A percentile compares a stretch with the other conserved stretches of the same genome.
phyloP scores from a whole-genome alignment of 148 eudicot genomes.

The Hydrangea macrophylla region DNA sequence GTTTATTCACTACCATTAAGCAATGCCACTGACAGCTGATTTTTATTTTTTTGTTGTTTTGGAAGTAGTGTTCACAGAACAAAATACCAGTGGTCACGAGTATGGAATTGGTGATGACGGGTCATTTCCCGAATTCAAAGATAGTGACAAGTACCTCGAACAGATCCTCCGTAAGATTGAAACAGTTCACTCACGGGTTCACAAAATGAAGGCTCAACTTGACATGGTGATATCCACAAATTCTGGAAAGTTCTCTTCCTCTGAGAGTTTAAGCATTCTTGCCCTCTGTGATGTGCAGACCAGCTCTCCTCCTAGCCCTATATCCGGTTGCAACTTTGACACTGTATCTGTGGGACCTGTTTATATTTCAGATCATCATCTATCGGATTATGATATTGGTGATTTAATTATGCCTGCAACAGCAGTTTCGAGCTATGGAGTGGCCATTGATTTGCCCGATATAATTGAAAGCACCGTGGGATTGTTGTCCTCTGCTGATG shows the following conservation, averaged over 20 bases:
- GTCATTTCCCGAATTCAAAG: constrained; percentile 29
- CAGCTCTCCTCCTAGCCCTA: constrained; percentile 73
- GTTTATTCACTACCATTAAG: too few relatives aligned
- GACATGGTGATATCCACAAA: constrained; percentile 49
- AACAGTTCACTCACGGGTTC: constrained; percentile 48
- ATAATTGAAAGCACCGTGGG: constrained; percentile 89
- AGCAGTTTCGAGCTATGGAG: constrained; percentile 46
- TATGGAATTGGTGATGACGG: constrained; percentile 40
- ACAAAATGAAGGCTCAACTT: constrained; percentile 50
- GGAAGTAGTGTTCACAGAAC: constrained; percentile 32
- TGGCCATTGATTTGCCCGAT: constrained; percentile 67
- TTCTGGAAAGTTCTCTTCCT: constrained; percentile 61
- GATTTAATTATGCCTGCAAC: constrained; percentile 59
- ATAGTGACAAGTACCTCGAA: constrained; percentile 46
- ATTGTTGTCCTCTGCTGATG: constrained; percentile 63
- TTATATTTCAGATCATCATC: constrained; percentile 26
- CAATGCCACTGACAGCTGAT: neutral
- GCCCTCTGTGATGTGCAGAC: constrained; percentile 58
- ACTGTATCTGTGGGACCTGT: constrained; percentile 51
- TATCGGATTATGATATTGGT: constrained; percentile 58
- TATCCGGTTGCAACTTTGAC: constrained; percentile 76
- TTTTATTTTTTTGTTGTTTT: neutral
- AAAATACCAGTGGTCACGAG: constrained; percentile 29
- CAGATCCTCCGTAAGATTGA: constrained; percentile 64
- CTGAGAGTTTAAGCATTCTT: constrained; percentile 68